phyloP scores from a whole-genome alignment of 2,329 filamentous ascomycete species.

The Aspergillus fischeri region DNA sequence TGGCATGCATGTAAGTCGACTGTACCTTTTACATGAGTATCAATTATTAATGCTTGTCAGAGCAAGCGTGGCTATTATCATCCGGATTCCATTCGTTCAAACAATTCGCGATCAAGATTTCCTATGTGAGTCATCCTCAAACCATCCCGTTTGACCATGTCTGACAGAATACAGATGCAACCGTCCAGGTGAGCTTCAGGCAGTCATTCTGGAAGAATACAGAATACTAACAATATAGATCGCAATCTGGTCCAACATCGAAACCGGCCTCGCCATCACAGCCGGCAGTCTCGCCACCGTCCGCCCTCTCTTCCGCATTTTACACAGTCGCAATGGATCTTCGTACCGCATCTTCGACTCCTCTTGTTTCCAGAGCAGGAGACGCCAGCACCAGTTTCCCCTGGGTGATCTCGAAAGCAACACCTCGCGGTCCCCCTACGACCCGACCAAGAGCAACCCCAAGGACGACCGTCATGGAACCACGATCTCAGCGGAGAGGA shows the following conservation, averaged over 20 bases:
- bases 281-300: conserved; percentile 18
- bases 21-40: not conserved
- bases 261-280: conserved; percentile 19
- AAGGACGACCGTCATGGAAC: not conserved
- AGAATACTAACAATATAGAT: conserved; percentile 6
- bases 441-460: not conserved
- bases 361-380: not conserved
- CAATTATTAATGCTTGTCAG: conserved; percentile 1
- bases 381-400: not conserved
- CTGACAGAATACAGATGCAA: not conserved
- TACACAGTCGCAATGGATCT: not conserved
- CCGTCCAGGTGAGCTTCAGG: not conserved
- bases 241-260: conserved; percentile 20
- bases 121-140: conserved; percentile 12
- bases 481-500: not conserved
- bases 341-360: not conserved
- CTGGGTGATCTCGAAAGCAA: not conserved
- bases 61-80: conserved; percentile 17
- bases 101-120: conserved; percentile 13
- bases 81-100: conserved; percentile 14
- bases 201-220: not conserved
- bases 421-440: not conserved
- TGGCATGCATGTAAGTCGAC: conserved; percentile 17
- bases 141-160: not conserved
- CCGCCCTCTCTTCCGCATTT: conserved; percentile 12